A percentile compares a stretch with the other conserved stretches of the same genome.
Evolutionary conservation across 2,329 filamentous ascomycete genomes (phyloP).

Genomic region (Orbilia oligospora): DNA sequence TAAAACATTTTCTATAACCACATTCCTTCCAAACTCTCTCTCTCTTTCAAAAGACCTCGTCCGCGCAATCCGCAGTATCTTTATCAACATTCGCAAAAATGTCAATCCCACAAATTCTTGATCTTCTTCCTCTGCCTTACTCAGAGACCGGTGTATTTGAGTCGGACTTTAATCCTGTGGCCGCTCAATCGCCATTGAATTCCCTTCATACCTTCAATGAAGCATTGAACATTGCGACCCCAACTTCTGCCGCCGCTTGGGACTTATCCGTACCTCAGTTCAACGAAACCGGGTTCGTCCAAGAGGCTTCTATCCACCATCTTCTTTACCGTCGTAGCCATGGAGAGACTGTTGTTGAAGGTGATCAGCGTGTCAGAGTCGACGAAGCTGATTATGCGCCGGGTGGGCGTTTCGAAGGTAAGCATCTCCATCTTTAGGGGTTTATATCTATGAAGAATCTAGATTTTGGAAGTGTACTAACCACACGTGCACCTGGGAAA

Average conservation of each 20-base stretch:
- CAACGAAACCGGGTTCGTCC: not conserved
- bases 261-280: not conserved
- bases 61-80: not conserved
- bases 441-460: too few species aligned
- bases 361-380: not conserved
- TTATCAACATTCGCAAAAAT: not conserved
- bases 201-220: constrained; percentile 12
- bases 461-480: not conserved
- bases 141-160: not conserved
- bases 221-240: constrained; percentile 9
- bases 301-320: not conserved
- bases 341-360: not conserved
- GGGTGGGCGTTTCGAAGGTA: constrained; percentile 5
- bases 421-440: not conserved
- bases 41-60: not conserved
- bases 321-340: constrained; percentile 4
- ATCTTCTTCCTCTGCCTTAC: not conserved
- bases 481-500: too few species aligned
- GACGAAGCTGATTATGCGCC: constrained; percentile 3
- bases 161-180: not conserved
- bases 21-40: not conserved
- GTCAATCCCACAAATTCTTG: constrained; percentile 10
- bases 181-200: not conserved
- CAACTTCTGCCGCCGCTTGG: constrained; percentile 12
- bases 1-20: too few species aligned